Evolutionary conservation across 345 rosid species (phyloP), one percentile per base, ranked within the genome.

Genomic region (Gossypium anomalum): DNA sequence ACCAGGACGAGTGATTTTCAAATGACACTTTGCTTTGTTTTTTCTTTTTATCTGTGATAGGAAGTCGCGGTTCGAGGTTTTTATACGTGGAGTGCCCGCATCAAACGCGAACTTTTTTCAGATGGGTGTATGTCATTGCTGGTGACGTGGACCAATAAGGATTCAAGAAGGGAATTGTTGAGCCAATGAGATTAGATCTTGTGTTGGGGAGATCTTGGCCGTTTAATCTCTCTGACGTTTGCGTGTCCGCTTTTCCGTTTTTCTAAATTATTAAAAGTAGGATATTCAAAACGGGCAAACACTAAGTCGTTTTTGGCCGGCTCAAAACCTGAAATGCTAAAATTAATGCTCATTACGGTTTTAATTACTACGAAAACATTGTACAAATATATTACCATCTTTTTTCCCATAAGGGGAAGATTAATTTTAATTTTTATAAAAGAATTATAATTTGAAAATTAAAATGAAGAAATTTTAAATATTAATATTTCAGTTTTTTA

Each of bases 141-240:
- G 80, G 1, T 83, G 86, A 85, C 89, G 89, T 88, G 93, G 90
- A 86, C 92, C 89, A 53, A 53, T n/a, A 17, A 4, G 58, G 11
- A 53, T 53, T 13, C 38, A 34, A 34, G 38, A 4, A 34, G 38
- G 38, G 38, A 34, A 34, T 34, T 11, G 16, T 9, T 10, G 14
- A n/a, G 67, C 91, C 87, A 88, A 81, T 85, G 72, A 77, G 14
- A 84, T 75, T 83, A 19, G 82, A 70, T 82, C 84, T 73, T 17
- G 66, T 61, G 90, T 69, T 81, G 87, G 85, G 82, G 49, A n/a
- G 60, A 74, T 82, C 85, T 64, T 80, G 85, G 81, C 88, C 83
- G 82, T 80, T 77, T 19, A 49, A 80, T 44, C 6, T 53, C 22
- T 8, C 7, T 3, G 4, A 14, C 7, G n/a, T n/a, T 22, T 70